phyloP scores from a whole-genome alignment of 495 filamentous ascomycete species.

The Penicillium silybi region DNA sequence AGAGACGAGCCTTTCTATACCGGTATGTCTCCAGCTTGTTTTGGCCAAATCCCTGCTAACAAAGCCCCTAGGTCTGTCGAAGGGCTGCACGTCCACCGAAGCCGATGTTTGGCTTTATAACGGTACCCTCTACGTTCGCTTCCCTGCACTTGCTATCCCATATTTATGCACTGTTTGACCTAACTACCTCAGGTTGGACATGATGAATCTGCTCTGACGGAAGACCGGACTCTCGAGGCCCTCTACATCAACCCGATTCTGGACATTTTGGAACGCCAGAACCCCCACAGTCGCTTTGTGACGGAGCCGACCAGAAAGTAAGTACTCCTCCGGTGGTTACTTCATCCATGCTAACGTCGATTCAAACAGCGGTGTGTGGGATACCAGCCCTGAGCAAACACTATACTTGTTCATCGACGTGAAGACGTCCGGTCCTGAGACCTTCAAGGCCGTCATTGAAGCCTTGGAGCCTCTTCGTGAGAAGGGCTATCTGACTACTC shows the following conservation, averaged over 20 bases:
- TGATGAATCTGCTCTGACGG: constrained; percentile 44
- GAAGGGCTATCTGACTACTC: constrained; percentile 55
- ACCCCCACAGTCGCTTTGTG: constrained; percentile 36
- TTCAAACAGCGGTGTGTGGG: constrained; percentile 38
- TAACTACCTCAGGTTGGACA: constrained; percentile 47
- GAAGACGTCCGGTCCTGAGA: constrained; percentile 54
- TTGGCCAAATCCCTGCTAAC: neutral
- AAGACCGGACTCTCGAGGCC: constrained; percentile 48
- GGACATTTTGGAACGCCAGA: constrained; percentile 49
- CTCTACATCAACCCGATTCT: constrained; percentile 57
- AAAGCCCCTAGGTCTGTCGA: constrained; percentile 32
- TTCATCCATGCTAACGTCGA: neutral
- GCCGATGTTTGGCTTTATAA: constrained; percentile 85
- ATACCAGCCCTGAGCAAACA: constrained; percentile 53
- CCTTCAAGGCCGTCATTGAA: constrained; percentile 52
- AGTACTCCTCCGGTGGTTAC: neutral
- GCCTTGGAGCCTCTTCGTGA: constrained; percentile 64
- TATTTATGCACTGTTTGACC: neutral
- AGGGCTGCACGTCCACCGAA: constrained; percentile 70
- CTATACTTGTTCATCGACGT: constrained; percentile 71
- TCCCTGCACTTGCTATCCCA: neutral
- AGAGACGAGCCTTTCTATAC: constrained; percentile 48
- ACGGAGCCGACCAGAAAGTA: constrained; percentile 39
- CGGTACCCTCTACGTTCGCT: constrained; percentile 53
- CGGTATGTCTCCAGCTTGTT: constrained; percentile 20